These are phyloP conservation scores for Nicotiana obtusifolia DNA, from an alignment of 257 asterid genomes.

Conservation along the genomic window DNA sequence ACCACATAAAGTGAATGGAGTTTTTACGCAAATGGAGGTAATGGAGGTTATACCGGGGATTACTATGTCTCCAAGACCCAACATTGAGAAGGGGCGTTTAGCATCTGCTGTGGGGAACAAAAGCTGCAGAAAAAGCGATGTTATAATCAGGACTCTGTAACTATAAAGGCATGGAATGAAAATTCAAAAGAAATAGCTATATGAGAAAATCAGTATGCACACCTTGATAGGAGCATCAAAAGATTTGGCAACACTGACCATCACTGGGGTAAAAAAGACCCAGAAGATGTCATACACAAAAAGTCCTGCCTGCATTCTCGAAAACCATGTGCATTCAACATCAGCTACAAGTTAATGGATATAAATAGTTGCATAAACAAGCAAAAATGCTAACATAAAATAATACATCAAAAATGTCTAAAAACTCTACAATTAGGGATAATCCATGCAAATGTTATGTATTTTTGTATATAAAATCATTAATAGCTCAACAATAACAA, in stretches of 20 bases:
- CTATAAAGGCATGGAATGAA: background rate
- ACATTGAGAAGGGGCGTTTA: constrained; percentile 92
- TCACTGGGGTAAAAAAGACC: constrained; percentile 97
- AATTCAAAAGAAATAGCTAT: background rate
- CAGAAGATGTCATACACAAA: constrained; percentile 89
- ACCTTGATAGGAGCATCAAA: constrained; percentile 99
- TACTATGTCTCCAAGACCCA: constrained; percentile 98
- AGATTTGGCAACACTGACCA: constrained; percentile 96
- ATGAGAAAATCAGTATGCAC: constrained; percentile 1
- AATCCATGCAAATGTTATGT: background rate
- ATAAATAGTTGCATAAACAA: background rate
- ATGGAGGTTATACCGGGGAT: constrained; percentile 69
- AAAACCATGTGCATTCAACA: constrained; percentile 5
- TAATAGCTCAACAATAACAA: background rate
- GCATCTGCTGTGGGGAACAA: constrained; percentile 84
- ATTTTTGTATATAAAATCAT: background rate
- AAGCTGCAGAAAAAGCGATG: constrained; percentile 50
- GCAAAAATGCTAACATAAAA: background rate
- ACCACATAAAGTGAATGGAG: background rate
- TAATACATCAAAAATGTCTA: background rate
- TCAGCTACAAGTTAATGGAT: background rate
- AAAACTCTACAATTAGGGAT: background rate
- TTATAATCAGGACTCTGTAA: constrained; percentile 5
- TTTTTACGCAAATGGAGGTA: background rate
- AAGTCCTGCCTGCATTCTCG: constrained; percentile 75